Evolutionary conservation across 1,284 basidiomycete genomes (phyloP).

Genomic region (Ustilago xerochloae): DNA sequence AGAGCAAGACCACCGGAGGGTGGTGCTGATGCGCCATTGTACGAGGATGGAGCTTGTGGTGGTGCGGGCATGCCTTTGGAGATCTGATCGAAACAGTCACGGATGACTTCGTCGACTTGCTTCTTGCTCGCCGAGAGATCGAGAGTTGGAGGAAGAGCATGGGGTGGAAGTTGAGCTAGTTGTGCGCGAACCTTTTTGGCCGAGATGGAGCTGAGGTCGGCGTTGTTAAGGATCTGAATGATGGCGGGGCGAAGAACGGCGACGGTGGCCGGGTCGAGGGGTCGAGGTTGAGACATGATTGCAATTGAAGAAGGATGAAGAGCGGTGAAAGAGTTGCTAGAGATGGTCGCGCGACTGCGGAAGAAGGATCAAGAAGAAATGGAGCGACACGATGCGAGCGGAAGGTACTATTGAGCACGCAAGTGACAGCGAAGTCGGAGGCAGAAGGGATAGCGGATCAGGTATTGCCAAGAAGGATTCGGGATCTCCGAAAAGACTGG

Average conservation of each 20-base stretch:
- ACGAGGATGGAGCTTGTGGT: constrained; percentile 26
- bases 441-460: no score
- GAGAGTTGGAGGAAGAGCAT: constrained; percentile 45
- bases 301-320: not conserved
- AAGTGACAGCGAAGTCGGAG: not conserved
- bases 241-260: constrained; percentile 55
- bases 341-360: not conserved
- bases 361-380: not conserved
- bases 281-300: constrained; percentile 43
- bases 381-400: not conserved
- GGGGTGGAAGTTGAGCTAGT: constrained; percentile 50
- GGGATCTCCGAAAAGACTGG: not conserved
- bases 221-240: constrained; percentile 60
- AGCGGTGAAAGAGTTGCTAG: not conserved
- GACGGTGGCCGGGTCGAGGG: constrained; percentile 41
- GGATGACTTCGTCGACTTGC: constrained; percentile 58
- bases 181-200: constrained; percentile 59
- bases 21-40: constrained; percentile 36
- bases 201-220: constrained; percentile 61
- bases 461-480: no score
- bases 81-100: constrained; percentile 61
- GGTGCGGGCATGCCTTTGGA: constrained; percentile 46
- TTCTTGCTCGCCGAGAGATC: constrained; percentile 61
- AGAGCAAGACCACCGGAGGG: constrained; percentile 51
- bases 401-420: not conserved